Evolutionary conservation across 768 basidiomycete genomes (phyloP), one percentile per base, ranked within the genome.

Genomic region (Rhodotorula taiwanensis): DNA sequence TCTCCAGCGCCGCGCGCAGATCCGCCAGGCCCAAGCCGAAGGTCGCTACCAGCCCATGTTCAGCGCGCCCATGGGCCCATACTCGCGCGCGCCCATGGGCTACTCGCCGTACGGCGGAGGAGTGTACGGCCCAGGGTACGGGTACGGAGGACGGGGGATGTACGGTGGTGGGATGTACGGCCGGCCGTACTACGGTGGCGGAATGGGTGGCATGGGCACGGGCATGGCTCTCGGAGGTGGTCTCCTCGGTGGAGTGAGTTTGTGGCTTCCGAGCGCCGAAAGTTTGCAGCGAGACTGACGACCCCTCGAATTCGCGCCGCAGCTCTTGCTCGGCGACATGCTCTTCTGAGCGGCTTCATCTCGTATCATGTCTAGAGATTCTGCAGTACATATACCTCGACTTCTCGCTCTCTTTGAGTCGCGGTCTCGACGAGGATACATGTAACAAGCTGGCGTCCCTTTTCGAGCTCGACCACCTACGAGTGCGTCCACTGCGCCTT

Each of bases 401-500:
- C 11, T 41, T 10, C 11, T 10, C 39, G 11, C 39, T 41, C 39
- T 41, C 39, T 41, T 41, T 18, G 18, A 18, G 18, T 10, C 39
- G 39, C 10, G 11, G 10, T 41, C 39, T 18, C 18, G 39, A 41
- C 39, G 39, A 41, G 39, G n/a, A n/a, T n/a, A n/a, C n/a, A n/a
- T n/a, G 21, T n/a, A 14, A 48, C 27, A 23, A 13, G 8, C 25
- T 47, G n/a, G 7, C 21, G 15, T n/a, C n/a, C 44, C 11, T 25
- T 13, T 10, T 14, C 42, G 42, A 16, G 20, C 15, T 43, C 20
- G 23, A 5, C 18, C 5, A 45, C 23, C 44, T 45, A 82, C 50
- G 78, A 75, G 76, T 93, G 81, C 34, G 84, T 84, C 78, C 90
- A 99, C 28, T 82, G 80, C 21, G 94, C 79, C 77, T 87, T 87